Evolutionary conservation across 768 basidiomycete genomes (phyloP), one percentile per base, ranked within the genome.

Genomic region (Postia placenta): DNA sequence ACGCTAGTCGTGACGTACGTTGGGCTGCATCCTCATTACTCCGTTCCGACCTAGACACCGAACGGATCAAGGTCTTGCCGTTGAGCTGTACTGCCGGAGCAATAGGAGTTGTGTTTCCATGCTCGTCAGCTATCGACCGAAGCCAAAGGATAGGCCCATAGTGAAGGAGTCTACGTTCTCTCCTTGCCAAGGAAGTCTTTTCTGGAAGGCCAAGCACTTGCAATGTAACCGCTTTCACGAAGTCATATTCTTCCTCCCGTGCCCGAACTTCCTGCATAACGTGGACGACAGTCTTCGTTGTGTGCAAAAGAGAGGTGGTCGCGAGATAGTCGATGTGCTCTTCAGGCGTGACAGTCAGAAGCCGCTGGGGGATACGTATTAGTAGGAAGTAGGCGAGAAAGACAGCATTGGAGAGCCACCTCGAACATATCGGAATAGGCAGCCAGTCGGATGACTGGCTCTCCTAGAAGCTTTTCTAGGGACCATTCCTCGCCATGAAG

Each of bases 211-310:
- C 85, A 20, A 75, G 69, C 52, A 94, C 78, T 0, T 76, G 74
- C 5, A 67, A 62, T 12, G 79, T 67, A 17, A 90, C 72, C 17
- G 73, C 65, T 61, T 86, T 87, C 27, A 89, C 70, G 30, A 79
- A 65, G n/a, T 83, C 81, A 60, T 93, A 90, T 52, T 92, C 89
- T 45, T 92, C 89, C 64, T 94, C 92, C 17, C 89, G 78, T 11
- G 76, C 66, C 60, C 93, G 92, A 54, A 94, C 90, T 58, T 92
- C 91, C 35, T 83, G 81, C 67, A 96, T 78, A 2, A 85, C 83
- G 23, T 80, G 78, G 51, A 94, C 81, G 37, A 85, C 76, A 54
- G 83, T 67, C 50, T 87, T 81, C 15, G 81, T 84, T 2, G 83
- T 77, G 51, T 83, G 78, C 20, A 83, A 68, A 51, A 81, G 74